Evolutionary conservation across 2,329 filamentous ascomycete species (phyloP), one percentile per base, ranked within the genome.

Genomic region (Aureobasidium sp.): DNA sequence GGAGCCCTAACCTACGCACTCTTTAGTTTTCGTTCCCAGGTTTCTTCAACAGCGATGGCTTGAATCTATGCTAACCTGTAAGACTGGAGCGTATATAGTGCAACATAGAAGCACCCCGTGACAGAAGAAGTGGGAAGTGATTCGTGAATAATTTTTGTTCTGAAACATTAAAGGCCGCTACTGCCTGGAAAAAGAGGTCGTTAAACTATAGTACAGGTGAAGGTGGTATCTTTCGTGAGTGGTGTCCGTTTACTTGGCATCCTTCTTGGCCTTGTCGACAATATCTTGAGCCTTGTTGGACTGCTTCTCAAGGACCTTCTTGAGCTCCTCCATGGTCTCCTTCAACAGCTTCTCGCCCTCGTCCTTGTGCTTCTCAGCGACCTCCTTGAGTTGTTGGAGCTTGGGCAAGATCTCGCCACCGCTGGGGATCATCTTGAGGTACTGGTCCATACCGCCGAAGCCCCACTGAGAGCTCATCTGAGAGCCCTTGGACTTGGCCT

Each of bases 261-360:
- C 66, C 66, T 82, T 78, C 73, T 81, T 78, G 17, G 78, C 82
- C 68, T 83, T 80, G 1, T 85, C 77, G 3, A 76, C 75, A 67
- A 88, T 78, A 66, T 88, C 81, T 69, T 87, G 78, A 0, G 83
- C 81, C 73, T 83, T 78, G 52, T 80, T 70, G 0, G 77, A 77
- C 75, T 83, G 82, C 71, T 83, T 83, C 72, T 86, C 82, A 45
- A 89, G 76, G 34, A 89, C 80, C 72, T 86, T 78, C 71, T 81
- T 79, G 51, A 90, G 76, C 72, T 90, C 87, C 48, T 87, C 80
- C 53, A 89, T 77, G 0, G 87, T 87, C 70, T 88, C 86, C 74
- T 85, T 85, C 57, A 89, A 72, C 41, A 91, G 77, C 73, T 85
- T 82, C 77, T 90, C 82, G 2, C 87, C 87, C 72, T 91, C 86